Base-by-base conservation (phyloP, 2,329 filamentous ascomycete genomes). In the Monosporascus cannonballus region DNA sequence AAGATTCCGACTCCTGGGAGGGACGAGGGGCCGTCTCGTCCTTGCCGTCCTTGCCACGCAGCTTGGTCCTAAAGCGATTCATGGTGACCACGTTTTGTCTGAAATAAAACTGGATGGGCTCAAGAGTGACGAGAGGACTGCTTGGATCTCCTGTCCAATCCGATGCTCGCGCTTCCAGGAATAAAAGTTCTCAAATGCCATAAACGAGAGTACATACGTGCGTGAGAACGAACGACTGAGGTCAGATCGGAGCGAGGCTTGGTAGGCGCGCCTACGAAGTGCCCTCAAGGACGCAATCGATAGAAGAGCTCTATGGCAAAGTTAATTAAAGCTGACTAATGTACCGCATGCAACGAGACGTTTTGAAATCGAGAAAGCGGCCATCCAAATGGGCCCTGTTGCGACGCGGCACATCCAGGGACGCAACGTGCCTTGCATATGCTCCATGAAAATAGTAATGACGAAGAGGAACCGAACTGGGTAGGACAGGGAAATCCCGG, bases 11-110 rank as follows among this genome's bases (percentile, higher is more conserved):
- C 20, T 85, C 82, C 25, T 77, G 74, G 3, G 80, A 81, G 18
- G 76, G 75, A 14, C 78, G 71, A 14, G 72, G 71, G 38, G 68
- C 60, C n/a, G 67, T 60, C 8, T 81, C 79, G 47, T 86, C 84
- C 73, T 81, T 83, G 51, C 69, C 79, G 78, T 84, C 87, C 76
- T 85, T 90, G 30, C 30, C 30, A 9, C 30, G 30, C 30, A 34
- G 30, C 72, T 86, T 86, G 48, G 76, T 84, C 61, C 88, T 78
- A 66, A 92, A 90, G 51, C 88, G 84, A 73, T 93, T 91, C 88
- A 92, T 92, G 18, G 36, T 64, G 57, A 17, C 49, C 50, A 22
- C 38, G 20, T 22, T n/a, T 9, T n/a, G 9, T 8, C 38, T 20
- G 17, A 41, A 39, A 18, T 18, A 18, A 7, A 3, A 8, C 18